These are phyloP conservation scores for Boletus semigastroideus DNA, from an alignment of 1,284 basidiomycete species.

Conservation along the genomic window DNA sequence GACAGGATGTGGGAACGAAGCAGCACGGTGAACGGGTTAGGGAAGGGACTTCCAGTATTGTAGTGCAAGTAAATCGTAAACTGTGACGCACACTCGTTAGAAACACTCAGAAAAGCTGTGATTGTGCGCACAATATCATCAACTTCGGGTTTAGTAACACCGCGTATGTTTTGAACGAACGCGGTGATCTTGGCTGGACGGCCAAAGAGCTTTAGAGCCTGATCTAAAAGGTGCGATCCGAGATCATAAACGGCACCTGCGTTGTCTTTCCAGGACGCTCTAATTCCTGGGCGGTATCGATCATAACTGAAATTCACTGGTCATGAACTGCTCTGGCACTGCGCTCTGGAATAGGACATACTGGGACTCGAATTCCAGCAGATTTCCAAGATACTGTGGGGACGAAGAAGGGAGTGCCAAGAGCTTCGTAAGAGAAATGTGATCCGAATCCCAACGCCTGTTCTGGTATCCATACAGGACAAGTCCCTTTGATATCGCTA, in stretches of 20 bases:
- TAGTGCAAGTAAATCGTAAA: conserved; percentile 72
- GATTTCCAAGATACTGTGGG: conserved; percentile 55
- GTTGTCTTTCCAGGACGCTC: conserved; percentile 73
- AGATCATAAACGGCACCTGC: conserved; percentile 64
- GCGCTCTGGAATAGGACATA: conserved; percentile 32
- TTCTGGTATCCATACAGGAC: conserved; percentile 82
- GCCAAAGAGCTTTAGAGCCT: conserved; percentile 76
- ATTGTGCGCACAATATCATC: conserved; percentile 59
- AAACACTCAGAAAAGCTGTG: background rate
- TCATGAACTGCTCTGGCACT: background rate
- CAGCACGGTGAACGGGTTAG: conserved; percentile 65
- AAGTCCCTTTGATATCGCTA: conserved; percentile 66
- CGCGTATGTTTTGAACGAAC: conserved; percentile 66
- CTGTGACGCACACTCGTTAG: conserved; percentile 34
- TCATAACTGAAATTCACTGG: conserved; percentile 56
- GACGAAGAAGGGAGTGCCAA: conserved; percentile 54
- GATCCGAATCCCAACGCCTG: conserved; percentile 82
- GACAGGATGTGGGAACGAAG: conserved; percentile 71
- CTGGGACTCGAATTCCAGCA: conserved; percentile 79
- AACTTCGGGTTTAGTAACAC: conserved; percentile 60
- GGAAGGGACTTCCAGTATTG: conserved; percentile 38
- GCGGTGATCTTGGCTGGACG: conserved; percentile 69
- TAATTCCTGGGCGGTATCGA: conserved; percentile 66
- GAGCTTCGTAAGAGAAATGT: conserved; percentile 69
- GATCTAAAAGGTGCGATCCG: conserved; percentile 75